phyloP scores from a whole-genome alignment of 139 green algal species.

The Chlamydomonas eustigma region DNA sequence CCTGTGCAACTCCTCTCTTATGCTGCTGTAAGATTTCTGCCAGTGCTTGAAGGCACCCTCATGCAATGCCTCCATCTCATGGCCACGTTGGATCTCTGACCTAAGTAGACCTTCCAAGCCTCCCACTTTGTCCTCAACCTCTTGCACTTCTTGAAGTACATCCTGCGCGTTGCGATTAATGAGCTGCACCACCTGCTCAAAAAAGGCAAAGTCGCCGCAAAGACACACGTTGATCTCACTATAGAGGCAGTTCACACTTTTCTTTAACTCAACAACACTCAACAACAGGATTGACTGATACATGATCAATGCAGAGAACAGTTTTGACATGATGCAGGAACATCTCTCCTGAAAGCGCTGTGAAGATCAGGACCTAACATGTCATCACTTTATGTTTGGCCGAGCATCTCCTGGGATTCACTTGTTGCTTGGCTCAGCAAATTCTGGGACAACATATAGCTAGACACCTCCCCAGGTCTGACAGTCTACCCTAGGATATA shows the following conservation, averaged over 20 bases:
- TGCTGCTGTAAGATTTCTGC: not conserved
- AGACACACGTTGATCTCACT: not conserved
- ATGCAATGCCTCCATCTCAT: not conserved
- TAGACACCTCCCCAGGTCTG: too few species aligned
- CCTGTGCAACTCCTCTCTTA: not conserved
- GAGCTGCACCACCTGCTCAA: conserved; percentile 17
- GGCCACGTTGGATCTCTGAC: not conserved
- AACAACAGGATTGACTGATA: not conserved
- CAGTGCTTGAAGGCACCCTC: not conserved
- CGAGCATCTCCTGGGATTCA: too few species aligned
- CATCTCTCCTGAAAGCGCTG: too few species aligned
- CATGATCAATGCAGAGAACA: not conserved
- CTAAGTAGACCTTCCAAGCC: not conserved
- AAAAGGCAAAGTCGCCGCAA: not conserved
- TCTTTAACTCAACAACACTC: not conserved
- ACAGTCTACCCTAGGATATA: too few species aligned
- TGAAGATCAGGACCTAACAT: too few species aligned
- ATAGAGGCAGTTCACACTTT: not conserved
- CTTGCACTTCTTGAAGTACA: conserved; percentile 2
- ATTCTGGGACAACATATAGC: too few species aligned
- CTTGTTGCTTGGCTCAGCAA: too few species aligned
- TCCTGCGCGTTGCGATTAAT: conserved; percentile 21
- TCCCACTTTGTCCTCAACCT: not conserved
- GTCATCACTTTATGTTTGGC: too few species aligned
- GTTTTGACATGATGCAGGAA: too few species aligned